A percentile compares a stretch with the other conserved stretches of the same genome.
phyloP scores from a whole-genome alignment of 2,329 filamentous ascomycete genomes.

The Fusarium sp. region DNA sequence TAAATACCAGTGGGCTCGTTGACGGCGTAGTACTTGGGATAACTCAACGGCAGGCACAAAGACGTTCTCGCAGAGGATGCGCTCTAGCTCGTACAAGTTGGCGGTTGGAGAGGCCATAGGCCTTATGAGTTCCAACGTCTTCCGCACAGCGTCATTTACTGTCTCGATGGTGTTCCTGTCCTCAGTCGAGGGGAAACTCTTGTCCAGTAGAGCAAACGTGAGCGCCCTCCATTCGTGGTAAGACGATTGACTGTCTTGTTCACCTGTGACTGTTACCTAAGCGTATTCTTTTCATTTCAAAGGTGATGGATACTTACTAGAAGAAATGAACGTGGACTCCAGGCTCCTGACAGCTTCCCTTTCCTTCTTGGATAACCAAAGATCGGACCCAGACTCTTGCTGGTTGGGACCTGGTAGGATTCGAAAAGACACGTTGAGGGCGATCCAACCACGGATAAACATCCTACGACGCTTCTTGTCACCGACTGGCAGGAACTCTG shows the following conservation, averaged over 20 bases:
- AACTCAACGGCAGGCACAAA: background rate
- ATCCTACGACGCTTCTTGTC: background rate
- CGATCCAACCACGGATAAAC: background rate
- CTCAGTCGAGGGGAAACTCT: too few species aligned
- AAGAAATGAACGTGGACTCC: background rate
- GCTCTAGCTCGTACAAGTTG: background rate
- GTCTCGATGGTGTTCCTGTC: background rate
- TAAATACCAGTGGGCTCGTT: background rate
- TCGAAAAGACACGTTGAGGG: background rate
- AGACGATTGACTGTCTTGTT: background rate
- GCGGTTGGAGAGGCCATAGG: background rate
- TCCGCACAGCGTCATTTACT: background rate
- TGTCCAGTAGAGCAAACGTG: background rate
- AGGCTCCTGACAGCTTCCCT: background rate
- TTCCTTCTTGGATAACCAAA: background rate
- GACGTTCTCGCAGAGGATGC: background rate
- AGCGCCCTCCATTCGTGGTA: background rate
- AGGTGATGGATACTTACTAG: background rate
- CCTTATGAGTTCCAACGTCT: background rate
- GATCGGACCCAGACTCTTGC: background rate
- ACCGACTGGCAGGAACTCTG: background rate
- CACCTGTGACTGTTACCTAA: background rate
- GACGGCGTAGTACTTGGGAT: background rate
- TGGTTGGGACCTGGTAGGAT: background rate
- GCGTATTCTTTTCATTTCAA: background rate